phyloP scores from a whole-genome alignment of 345 rosid species.

The Rhodamnia argentea region DNA sequence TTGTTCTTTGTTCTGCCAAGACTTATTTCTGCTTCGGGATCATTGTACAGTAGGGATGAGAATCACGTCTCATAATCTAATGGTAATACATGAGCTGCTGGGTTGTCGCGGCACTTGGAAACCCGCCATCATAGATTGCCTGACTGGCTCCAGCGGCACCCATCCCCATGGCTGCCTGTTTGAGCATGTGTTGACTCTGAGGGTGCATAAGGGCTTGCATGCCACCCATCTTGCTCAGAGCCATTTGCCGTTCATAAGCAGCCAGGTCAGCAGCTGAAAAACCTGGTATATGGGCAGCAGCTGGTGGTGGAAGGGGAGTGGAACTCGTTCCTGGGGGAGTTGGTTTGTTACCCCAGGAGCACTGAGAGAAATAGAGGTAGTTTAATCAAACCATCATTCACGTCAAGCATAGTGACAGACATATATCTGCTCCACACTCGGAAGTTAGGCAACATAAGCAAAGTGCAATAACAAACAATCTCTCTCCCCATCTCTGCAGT shows the following conservation, averaged over 20 bases:
- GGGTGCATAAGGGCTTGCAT: conserved; percentile 69
- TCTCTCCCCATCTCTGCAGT: not conserved
- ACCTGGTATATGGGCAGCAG: conserved; percentile 38
- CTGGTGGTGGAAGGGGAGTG: conserved; percentile 75
- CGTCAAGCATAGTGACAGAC: not conserved
- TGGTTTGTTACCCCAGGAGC: conserved; percentile 96
- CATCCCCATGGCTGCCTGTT: conserved; percentile 69
- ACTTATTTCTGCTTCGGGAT: not conserved
- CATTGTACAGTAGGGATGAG: not conserved
- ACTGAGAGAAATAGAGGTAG: conserved; percentile 22
- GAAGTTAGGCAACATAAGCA: not conserved
- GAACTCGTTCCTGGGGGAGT: conserved; percentile 83
- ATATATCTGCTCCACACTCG: not conserved
- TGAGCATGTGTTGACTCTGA: conserved; percentile 67
- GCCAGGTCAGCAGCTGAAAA: conserved; percentile 48
- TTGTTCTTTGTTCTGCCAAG: not conserved
- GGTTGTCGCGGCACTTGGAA: conserved; percentile 58
- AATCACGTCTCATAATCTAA: conserved; percentile 12
- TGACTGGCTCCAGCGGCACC: conserved; percentile 62
- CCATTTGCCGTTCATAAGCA: conserved; percentile 59
- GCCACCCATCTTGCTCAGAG: conserved; percentile 54
- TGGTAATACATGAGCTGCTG: conserved; percentile 90
- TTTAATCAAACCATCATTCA: not conserved
- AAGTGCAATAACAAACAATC: not conserved
- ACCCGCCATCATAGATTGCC: conserved; percentile 73